Base-by-base conservation (phyloP, 768 basidiomycete genomes). In the Suillus fuscotomentosus region DNA sequence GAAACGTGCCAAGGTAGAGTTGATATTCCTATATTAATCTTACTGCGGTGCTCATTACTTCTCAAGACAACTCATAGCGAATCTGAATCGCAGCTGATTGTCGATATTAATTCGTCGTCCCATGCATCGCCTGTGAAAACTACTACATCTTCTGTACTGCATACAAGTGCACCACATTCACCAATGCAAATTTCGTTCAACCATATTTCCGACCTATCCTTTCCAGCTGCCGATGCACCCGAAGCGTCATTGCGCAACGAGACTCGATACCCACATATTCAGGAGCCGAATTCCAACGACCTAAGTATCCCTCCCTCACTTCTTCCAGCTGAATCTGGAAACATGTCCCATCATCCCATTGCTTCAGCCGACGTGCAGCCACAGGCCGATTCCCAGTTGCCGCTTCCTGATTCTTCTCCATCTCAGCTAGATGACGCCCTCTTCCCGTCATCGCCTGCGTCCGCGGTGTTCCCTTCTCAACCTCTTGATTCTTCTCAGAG, bases 1-100 rank as follows among this genome's bases (percentile, higher is more conserved):
- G 31, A 80, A 81, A 63, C 78, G 81, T 61, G 62, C 73, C 50
- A 81, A 77, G 73, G 77, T 78, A 63, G 34, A 70, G 60, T 36
- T 3, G 10, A 13, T 50, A 54, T 53, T 36, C 17, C 22, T 5
- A 15, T 48, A 34, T 59, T 5, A n/a, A 42, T 24, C 7, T 64
- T 50, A 20, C 9, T 41, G n/a, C 5, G 1, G 42, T 56, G 36
- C 62, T 75, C 36, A 73, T 50, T 51, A 39, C 22, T 61, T 61
- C 63, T 34, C 10, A 65, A 77, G 76, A 43, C 66, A 27, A 61
- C 51, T 59, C 72, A 73, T 57, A 14, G 63, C 55, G 50, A 5
- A 39, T 45, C 38, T 4, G 56, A 51, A 15, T 34, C 43, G 36
- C 62, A 56, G 34, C 56, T 14, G 41, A n/a, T 9, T 3, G 27